Conservation (phyloP, 192 early-diverging fungal species). For the Backusella tuberculispora region DNA sequence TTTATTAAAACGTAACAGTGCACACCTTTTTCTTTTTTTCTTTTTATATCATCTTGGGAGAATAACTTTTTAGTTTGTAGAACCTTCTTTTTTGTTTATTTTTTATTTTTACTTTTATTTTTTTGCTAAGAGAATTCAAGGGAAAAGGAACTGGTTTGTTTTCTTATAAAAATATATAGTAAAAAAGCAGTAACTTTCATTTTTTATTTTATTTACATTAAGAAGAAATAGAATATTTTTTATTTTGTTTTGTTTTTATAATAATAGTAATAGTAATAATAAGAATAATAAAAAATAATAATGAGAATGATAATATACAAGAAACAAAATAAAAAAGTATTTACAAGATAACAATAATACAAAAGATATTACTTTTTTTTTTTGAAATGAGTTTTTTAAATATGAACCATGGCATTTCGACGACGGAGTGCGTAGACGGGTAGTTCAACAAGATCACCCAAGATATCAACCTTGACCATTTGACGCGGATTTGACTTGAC, state of each 20-base stretch:
- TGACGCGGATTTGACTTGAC: constrained; percentile 22
- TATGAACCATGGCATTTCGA: constrained; percentile 23
- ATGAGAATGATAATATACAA: not conserved
- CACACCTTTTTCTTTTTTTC: too few relatives aligned
- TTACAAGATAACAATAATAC: not conserved
- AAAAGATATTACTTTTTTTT: not conserved
- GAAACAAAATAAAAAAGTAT: not conserved
- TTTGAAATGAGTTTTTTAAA: constrained; percentile 8
- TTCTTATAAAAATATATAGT: too few relatives aligned
- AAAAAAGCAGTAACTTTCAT: too few relatives aligned
- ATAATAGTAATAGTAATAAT: not conserved
- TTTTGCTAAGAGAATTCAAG: too few relatives aligned
- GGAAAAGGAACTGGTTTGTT: too few relatives aligned
- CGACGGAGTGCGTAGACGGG: constrained; percentile 17
- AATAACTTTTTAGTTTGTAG: too few relatives aligned
- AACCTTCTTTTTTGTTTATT: too few relatives aligned
- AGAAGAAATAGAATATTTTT: too few relatives aligned
- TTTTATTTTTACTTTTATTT: too few relatives aligned
- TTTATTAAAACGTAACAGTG: too few relatives aligned
- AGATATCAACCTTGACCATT: constrained; percentile 18
- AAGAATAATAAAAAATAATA: not conserved
- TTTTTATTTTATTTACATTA: too few relatives aligned
- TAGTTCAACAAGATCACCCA: constrained; percentile 21
- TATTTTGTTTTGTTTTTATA: not conserved
- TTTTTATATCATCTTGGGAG: too few relatives aligned